Evolutionary conservation across 1,284 basidiomycete species (phyloP), one percentile per base, ranked within the genome.

Genomic region (Mrakiaceae sp.): DNA sequence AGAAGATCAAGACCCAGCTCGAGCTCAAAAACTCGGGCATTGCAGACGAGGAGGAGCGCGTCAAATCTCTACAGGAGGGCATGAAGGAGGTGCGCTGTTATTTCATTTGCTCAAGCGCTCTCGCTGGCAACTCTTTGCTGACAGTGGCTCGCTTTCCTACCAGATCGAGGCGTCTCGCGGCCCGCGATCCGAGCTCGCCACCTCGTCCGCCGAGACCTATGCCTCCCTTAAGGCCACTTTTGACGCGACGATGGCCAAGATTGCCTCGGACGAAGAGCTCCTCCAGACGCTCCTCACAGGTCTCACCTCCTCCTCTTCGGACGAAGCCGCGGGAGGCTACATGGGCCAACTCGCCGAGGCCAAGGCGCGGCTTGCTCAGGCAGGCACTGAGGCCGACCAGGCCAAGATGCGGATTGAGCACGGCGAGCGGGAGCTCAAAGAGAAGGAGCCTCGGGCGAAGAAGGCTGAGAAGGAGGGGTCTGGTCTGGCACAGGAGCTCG

Each of bases 281-380:
- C 81, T 98, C 0, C 95, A 98, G 75, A 93, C 90, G 0, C 83
- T 98, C 9, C 81, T 95, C 53, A 98, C 95, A 0, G 96, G 96
- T 58, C 84, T 98, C 16, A 87, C 88, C 0, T 81, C 82, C 1
- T 84, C 84, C 6, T 82, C 81, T 50, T 73, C 72, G 9, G 78
- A 78, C 51, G 82, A 84, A 4, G 74, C 74, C 43, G 87, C 91
- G 8, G 93, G 94, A 9, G 94, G 94, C 0, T 99, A 97, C 76
- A 87, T 98, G 84, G 96, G 94, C 43, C 93, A 97, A 74, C 83
- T 99, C 42, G 90, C 93, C 2, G 87, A 90, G n/a, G 90, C 93
- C 0, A 85, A 85, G 68, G 83, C 84, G 2, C 83, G 85, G 8
- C 79, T 88, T 1, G 84, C 90, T 0, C 86, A 89, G 55, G 87